Evolutionary conservation across 495 filamentous ascomycete genomes (phyloP).

Genomic region (Aspergillus diversus): DNA sequence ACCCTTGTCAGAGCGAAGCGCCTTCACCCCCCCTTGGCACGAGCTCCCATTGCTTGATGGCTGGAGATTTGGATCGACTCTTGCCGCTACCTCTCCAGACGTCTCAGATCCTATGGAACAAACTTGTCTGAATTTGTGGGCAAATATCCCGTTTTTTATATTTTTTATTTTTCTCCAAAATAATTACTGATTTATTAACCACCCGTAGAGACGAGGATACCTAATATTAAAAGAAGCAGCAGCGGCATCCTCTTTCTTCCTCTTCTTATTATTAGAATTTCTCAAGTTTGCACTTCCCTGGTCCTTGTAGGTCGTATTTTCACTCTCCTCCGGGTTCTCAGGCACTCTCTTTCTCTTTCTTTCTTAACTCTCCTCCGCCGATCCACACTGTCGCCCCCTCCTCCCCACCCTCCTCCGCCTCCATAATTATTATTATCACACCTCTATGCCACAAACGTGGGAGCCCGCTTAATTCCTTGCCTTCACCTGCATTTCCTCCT

Average conservation of each 20-base stretch:
- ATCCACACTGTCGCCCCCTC: conserved; percentile 13
- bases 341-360: neutral
- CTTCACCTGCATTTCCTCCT: conserved; percentile 28
- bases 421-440: conserved; percentile 10
- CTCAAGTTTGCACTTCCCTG: neutral
- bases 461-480: conserved; percentile 18
- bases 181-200: neutral
- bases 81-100: conserved; percentile 26
- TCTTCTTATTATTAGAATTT: too few relatives aligned
- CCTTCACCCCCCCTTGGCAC: conserved; percentile 28
- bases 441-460: conserved; percentile 21
- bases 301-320: neutral
- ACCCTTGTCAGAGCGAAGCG: conserved; percentile 25
- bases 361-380: conserved; percentile 16
- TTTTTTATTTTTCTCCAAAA: conserved; percentile 5
- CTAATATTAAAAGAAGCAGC: conserved; percentile 1
- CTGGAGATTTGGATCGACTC: conserved; percentile 42
- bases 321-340: neutral
- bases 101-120: conserved; percentile 20
- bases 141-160: conserved; percentile 8
- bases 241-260: neutral
- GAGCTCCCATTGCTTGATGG: conserved; percentile 41
- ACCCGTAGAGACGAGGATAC: conserved; percentile 12
- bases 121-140: conserved; percentile 21
- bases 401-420: conserved; percentile 19